A percentile compares a stretch with the other conserved stretches of the same genome.
Evolutionary conservation across 2,329 filamentous ascomycete genomes (phyloP).

Genomic region (Botrytis fabae): DNA sequence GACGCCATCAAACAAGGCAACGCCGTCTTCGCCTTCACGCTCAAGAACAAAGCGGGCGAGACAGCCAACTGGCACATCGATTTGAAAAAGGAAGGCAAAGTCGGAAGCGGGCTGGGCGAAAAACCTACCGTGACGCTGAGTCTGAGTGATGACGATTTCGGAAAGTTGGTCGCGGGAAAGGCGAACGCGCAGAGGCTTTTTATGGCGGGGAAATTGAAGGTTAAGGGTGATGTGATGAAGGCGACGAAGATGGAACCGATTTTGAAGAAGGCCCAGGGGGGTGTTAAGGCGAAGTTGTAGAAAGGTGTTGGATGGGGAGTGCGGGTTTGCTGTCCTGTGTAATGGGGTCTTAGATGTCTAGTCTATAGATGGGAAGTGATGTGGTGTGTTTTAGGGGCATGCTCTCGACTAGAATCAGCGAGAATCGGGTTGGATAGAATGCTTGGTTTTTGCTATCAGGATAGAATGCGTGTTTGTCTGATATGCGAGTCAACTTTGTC

Average conservation of each 20-base stretch:
- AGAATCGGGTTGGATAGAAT: not conserved
- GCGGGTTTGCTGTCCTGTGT: not conserved
- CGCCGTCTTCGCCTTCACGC: conserved; percentile 84
- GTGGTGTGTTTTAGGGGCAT: too few relatives aligned
- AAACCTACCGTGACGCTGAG: conserved; percentile 88
- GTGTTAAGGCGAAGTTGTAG: conserved; percentile 23
- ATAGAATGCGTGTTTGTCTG: not conserved
- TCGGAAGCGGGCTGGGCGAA: conserved; percentile 72
- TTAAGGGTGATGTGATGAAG: conserved; percentile 98
- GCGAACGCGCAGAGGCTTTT: conserved; percentile 89
- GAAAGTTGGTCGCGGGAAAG: conserved; percentile 77
- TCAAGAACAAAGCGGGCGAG: conserved; percentile 84
- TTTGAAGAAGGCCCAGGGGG: conserved; percentile 18
- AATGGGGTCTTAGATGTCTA: not conserved
- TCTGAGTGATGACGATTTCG: conserved; percentile 85
- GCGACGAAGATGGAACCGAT: conserved; percentile 80
- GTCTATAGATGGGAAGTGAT: not conserved
- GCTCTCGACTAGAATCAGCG: too few relatives aligned
- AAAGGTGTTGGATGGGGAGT: not conserved
- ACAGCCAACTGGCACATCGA: conserved; percentile 92
- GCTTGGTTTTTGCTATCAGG: not conserved
- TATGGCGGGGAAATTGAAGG: conserved; percentile 98
- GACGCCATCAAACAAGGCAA: conserved; percentile 86
- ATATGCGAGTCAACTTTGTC: not conserved
- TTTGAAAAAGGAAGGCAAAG: conserved; percentile 83